Base-by-base conservation (phyloP, 345 rosid species). In the Rhodamnia rubescens region DNA sequence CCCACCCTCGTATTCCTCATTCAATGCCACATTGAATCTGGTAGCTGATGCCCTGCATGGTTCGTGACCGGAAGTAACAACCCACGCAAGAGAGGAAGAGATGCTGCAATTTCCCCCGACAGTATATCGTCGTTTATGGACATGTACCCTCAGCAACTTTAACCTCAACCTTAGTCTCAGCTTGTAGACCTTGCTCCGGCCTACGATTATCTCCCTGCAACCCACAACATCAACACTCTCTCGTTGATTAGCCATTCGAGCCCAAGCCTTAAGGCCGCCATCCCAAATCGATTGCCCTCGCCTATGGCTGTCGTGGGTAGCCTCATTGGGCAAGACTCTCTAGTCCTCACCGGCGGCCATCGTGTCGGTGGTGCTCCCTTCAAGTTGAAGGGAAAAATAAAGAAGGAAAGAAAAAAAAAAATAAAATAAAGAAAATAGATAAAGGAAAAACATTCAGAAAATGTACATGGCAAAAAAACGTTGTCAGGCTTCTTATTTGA, bases 31-130 rank as follows among this genome's bases (percentile, higher is more conserved):
- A 74, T 32, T 74, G 49, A 51, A 47, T 50, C 58, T 24, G 47
- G 47, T 69, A 32, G 36, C 13, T 69, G 47, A 69, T 32, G 47
- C 78, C 78, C 26, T 69, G 47, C 78, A 69, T 69, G 32, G 78
- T 36, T 32, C 24, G 78, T 32, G 78, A 64, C 21, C 36, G 78
- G 47, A 11, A 69, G 69, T 87, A 40, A 83, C 58, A 9, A 52
- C 61, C 90, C 92, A 50, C 91, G 96, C 84, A 95, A 95, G 87
- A 91, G 97, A 89, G 91, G 90, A 26, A 91, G 97, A 90, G 96
- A 93, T 89, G 86, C 49, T 53, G 87, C 83, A 74, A 75, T 21
- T 15, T 52, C 61, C 42, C 29, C 82, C 21, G 27, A 88, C 24
- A 84, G 84, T 16, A 89, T 87, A 6, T 80, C 87, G 82, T 27